Evolutionary conservation across 345 rosid species (phyloP), one percentile per base, ranked within the genome.

Genomic region (Ceriops decandra): DNA sequence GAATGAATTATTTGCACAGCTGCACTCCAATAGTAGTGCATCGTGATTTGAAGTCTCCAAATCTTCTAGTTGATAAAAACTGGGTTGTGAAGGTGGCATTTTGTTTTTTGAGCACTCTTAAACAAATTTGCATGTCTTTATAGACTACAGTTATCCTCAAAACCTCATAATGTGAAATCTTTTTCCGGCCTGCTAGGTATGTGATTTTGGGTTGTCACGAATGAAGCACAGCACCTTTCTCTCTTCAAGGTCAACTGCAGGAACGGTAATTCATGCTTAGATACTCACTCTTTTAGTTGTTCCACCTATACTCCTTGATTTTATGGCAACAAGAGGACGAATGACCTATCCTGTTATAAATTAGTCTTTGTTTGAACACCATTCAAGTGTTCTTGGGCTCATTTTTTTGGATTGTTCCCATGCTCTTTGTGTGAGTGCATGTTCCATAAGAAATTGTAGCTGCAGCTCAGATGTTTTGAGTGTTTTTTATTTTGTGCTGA

Each of bases 1-100:
- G 98, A 78, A 90, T 90, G 97, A 93, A 93, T 76, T 93, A 93
- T 79, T 82, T 93, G 79, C 98, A 93, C 87, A 93, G 79, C 78
- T 87, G 97, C 80, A 79, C 82, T 28, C 98, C 98, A 19, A 75
- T 85, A 17, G 87, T 93, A 63, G 97, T 93, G 27, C 98, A 88
- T 62, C 96, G 97, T 33, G 98, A 93, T 84, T 82, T 93, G 68
- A 93, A 93, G 82, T 87, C 98, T 58, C 98, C 96, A 69, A 92
- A 90, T 80, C 96, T 92, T 72, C 84, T 93, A 54, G 98, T 93
- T 72, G 97, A 87, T 84, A 88, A 75, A 87, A 93, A 93, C 72
- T 93, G 98, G 98, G 96, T 90, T 26, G 90, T 93, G 46, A 93
- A 93, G 93, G 98, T 92, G 64, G 21, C 13, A 5, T 54, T 58